A percentile compares a stretch with the other conserved stretches of the same genome.
These are phyloP conservation scores for Xylaria longipes DNA, from an alignment of 495 filamentous ascomycete genomes.

Conservation along the genomic window DNA sequence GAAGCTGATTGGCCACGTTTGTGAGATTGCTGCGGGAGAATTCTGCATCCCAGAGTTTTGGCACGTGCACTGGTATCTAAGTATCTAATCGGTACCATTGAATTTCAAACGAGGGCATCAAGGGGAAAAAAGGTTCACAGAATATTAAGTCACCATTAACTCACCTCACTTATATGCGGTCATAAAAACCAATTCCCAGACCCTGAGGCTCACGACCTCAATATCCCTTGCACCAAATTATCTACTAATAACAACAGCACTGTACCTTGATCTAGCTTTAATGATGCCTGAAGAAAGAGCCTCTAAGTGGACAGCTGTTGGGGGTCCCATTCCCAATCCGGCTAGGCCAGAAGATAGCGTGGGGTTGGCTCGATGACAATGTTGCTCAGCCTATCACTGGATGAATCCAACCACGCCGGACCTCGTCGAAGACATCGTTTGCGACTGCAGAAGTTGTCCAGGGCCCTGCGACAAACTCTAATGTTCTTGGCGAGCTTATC, in stretches of 20 bases:
- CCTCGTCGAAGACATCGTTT: background rate
- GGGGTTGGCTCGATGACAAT: background rate
- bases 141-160: background rate
- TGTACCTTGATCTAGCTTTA: background rate
- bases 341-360: background rate
- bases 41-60: background rate
- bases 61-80: too few species aligned
- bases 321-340: background rate
- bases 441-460: background rate
- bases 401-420: background rate
- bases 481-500: conserved; percentile 8
- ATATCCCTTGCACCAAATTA: background rate
- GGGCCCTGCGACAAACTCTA: conserved; percentile 6
- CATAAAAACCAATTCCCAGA: background rate
- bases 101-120: background rate
- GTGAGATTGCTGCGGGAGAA: background rate
- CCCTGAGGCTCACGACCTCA: background rate
- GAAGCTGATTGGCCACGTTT: conserved; percentile 1
- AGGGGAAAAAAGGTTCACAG: background rate
- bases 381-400: conserved; percentile 1
- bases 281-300: background rate
- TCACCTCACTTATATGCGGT: background rate
- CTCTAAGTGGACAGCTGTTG: background rate
- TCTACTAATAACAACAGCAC: too few species aligned
- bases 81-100: background rate